Evolutionary conservation across 805 yeast genomes (phyloP).

Genomic region (Candida boidinii): DNA sequence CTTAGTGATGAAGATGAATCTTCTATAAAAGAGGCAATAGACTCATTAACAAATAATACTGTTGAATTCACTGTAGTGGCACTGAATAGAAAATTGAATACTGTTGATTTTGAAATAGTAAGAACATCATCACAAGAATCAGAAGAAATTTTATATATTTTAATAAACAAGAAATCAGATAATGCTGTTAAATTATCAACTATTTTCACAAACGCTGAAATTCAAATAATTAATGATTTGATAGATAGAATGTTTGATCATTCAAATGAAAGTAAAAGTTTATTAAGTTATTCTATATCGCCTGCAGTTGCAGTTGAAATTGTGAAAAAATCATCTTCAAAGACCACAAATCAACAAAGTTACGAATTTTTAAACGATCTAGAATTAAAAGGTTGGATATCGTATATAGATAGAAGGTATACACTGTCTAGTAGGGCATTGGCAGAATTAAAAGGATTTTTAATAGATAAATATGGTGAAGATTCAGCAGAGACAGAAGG

Average conservation of each 20-base stretch:
- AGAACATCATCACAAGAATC: conserved; percentile 23
- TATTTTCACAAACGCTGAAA: conserved; percentile 27
- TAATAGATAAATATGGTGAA: conserved; percentile 34
- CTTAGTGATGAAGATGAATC: too few species aligned
- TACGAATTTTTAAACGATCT: conserved; percentile 29
- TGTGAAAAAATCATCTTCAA: conserved; percentile 6
- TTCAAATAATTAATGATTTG: conserved; percentile 37
- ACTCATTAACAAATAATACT: not conserved
- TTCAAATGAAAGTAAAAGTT: conserved; percentile 16
- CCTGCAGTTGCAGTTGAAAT: conserved; percentile 28
- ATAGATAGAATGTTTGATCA: conserved; percentile 30
- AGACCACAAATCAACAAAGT: conserved; percentile 27
- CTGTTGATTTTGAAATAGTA: conserved; percentile 32
- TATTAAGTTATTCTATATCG: conserved; percentile 25
- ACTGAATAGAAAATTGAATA: conserved; percentile 22
- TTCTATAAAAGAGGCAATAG: too few species aligned
- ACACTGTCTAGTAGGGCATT: conserved; percentile 32
- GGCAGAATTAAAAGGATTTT: conserved; percentile 37
- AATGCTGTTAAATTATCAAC: conserved; percentile 29
- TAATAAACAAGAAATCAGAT: conserved; percentile 32
- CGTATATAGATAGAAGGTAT: conserved; percentile 25
- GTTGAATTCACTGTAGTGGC: conserved; percentile 8
- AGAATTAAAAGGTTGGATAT: conserved; percentile 48
- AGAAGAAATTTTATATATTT: conserved; percentile 25
- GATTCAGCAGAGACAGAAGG: conserved; percentile 23